These are phyloP conservation scores for Cladophialophora carrionii DNA, from an alignment of 2,329 filamentous ascomycete genomes.

Conservation along the genomic window DNA sequence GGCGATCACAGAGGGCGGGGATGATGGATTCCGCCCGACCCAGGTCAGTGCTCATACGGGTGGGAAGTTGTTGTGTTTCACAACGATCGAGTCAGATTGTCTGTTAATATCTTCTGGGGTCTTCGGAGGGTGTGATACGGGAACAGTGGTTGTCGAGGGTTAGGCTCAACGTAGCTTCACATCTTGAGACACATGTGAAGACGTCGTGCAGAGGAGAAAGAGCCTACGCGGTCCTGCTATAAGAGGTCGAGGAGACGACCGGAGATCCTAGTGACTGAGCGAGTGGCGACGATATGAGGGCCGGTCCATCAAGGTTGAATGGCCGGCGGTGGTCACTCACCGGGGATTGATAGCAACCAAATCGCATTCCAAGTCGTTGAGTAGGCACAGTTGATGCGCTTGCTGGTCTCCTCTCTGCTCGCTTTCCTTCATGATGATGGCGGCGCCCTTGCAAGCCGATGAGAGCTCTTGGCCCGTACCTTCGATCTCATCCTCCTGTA, in stretches of 20 bases:
- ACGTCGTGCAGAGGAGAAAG: neutral
- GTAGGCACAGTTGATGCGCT: neutral
- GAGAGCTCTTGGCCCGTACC: too few species aligned
- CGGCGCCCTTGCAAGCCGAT: too few species aligned
- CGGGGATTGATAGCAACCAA: neutral
- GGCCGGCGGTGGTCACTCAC: neutral
- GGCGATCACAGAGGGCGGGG: neutral
- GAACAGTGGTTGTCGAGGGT: neutral
- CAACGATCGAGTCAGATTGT: neutral
- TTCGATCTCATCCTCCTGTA: neutral
- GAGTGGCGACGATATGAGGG: neutral
- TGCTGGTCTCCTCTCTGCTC: neutral
- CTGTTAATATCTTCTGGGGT: neutral
- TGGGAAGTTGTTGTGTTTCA: neutral
- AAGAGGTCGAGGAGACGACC: neutral
- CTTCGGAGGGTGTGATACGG: neutral
- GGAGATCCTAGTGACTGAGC: neutral
- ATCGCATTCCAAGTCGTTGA: neutral
- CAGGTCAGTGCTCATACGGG: neutral
- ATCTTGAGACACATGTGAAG: neutral
- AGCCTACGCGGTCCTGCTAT: neutral
- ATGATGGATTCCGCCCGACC: neutral
- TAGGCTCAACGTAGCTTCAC: neutral
- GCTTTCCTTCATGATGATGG: too few species aligned
- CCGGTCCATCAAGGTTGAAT: neutral